Evolutionary conservation across 2,329 filamentous ascomycete genomes (phyloP).

Genomic region (Fusarium ramigenum): DNA sequence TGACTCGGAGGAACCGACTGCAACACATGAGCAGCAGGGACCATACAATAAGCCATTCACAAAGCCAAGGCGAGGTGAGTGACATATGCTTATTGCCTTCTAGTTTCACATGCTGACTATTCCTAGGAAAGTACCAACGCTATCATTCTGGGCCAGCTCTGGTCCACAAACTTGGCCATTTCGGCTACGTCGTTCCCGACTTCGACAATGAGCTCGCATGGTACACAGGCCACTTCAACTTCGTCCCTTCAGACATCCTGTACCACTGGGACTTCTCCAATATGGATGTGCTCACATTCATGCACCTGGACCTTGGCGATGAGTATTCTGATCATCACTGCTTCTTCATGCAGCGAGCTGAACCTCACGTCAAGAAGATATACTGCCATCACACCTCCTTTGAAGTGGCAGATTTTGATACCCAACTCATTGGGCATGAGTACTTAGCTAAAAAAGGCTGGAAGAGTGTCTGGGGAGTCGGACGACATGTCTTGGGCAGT

Average conservation of each 20-base stretch:
- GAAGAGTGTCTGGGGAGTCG: not conserved
- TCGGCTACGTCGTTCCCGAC: not conserved
- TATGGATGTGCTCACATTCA: not conserved
- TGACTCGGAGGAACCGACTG: not conserved
- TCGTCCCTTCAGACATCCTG: not conserved
- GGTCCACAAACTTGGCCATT: not conserved
- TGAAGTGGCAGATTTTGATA: not conserved
- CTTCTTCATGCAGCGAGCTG: not conserved
- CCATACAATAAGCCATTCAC: not conserved
- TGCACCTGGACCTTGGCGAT: not conserved
- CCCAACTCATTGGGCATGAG: not conserved
- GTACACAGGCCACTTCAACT: not conserved
- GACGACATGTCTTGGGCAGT: not conserved
- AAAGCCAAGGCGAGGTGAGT: not conserved
- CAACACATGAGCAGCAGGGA: not conserved
- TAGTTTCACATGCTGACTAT: not conserved
- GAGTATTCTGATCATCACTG: not conserved
- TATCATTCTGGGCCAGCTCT: not conserved
- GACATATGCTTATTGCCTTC: accelerated
- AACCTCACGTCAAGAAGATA: not conserved
- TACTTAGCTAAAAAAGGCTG: not conserved
- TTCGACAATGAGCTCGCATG: not conserved
- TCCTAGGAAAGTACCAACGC: not conserved
- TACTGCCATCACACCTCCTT: not conserved
- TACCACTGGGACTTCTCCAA: not conserved